phyloP scores from a whole-genome alignment of 805 yeast genomes.

The Saccharomyces jurei region DNA sequence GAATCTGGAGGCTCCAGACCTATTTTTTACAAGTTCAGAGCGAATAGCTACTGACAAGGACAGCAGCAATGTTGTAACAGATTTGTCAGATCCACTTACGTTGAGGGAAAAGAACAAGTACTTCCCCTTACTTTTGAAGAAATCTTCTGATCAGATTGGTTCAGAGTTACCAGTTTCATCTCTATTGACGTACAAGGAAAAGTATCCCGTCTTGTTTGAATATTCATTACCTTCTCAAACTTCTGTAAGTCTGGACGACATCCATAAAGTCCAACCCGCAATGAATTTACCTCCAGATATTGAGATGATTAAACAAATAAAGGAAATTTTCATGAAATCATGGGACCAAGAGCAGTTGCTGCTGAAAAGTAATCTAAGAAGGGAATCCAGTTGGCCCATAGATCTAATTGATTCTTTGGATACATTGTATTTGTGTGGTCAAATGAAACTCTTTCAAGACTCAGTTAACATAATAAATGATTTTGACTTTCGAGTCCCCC shows the following conservation, averaged over 20 bases:
- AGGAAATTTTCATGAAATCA: conserved; percentile 33
- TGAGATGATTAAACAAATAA: conserved; percentile 28
- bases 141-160: not conserved
- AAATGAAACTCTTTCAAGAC: conserved; percentile 32
- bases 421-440: conserved; percentile 40
- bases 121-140: conserved; percentile 31
- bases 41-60: not conserved
- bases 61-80: not conserved
- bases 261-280: conserved; percentile 1
- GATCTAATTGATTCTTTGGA: conserved; percentile 46
- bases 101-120: conserved; percentile 32
- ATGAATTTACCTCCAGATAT: conserved; percentile 4
- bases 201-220: conserved; percentile 23
- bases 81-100: conserved; percentile 17
- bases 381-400: conserved; percentile 35
- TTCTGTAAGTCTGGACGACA: not conserved
- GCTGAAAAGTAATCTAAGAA: conserved; percentile 1
- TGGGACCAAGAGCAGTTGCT: conserved; percentile 31
- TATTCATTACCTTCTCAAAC: conserved; percentile 15
- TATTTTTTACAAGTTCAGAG: not conserved
- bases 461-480: conserved; percentile 32
- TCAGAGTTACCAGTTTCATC: conserved; percentile 7
- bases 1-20: not conserved
- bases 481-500: conserved; percentile 35
- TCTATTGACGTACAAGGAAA: conserved; percentile 18